Evolutionary conservation across 805 yeast genomes (phyloP).

Genomic region (Grigorovia humatica): DNA sequence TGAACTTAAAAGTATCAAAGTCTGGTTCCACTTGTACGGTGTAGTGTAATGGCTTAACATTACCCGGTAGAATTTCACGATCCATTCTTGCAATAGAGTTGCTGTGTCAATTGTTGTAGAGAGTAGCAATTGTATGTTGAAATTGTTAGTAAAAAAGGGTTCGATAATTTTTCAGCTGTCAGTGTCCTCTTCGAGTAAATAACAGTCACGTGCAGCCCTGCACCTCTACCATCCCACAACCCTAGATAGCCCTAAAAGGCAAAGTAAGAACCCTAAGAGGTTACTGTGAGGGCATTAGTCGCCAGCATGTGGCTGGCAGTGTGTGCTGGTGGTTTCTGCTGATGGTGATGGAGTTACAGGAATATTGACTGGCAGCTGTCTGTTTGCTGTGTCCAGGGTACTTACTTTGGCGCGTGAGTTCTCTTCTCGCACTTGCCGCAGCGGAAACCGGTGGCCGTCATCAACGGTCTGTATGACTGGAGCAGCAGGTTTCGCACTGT

Average conservation of each 20-base stretch:
- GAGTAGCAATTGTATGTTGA: neutral
- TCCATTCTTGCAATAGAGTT: conserved; percentile 9
- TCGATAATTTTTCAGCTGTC: neutral
- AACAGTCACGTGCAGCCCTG: neutral
- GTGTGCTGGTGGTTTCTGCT: neutral
- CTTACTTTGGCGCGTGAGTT: neutral
- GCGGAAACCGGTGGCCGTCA: neutral
- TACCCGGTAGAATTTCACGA: conserved; percentile 45
- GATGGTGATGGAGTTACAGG: neutral
- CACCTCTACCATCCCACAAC: neutral
- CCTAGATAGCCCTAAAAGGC: too few species aligned
- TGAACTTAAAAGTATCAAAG: conserved; percentile 47
- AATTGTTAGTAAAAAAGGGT: neutral
- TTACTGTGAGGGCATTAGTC: neutral
- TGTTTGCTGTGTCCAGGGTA: neutral
- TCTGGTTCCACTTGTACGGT: conserved; percentile 55
- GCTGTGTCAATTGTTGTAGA: neutral
- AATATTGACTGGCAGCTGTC: neutral
- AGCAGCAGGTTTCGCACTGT: neutral
- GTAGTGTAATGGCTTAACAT: conserved; percentile 68
- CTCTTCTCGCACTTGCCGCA: neutral
- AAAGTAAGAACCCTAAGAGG: too few species aligned
- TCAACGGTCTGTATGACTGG: neutral
- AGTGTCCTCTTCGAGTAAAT: neutral
- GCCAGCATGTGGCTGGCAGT: neutral